Evolutionary conservation across 331 rosid species (phyloP), one percentile per base, ranked within the genome.

Genomic region (Rosa hybrid): DNA sequence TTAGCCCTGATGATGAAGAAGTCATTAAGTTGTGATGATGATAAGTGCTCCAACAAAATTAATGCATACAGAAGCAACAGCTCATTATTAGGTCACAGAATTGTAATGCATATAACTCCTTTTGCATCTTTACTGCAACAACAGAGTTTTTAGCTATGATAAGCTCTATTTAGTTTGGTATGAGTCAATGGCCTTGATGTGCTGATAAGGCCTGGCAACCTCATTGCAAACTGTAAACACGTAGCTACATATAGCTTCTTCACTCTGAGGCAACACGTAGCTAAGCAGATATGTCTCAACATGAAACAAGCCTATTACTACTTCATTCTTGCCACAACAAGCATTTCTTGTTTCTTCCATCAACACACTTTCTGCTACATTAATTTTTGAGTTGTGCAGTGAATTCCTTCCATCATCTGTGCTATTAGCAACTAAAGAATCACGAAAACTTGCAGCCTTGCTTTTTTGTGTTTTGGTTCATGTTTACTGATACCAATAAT

Each of bases 401-500:
- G 38, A 12, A 63, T 63, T 63, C 20, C 42, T 5, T 63, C 42
- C 3, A 6, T 63, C 34, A 21, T 59, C 34, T 23, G 13, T 11
- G 34, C 67, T 3, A 9, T 9, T 13, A 68, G 42, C 68, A 2
- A 10, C 21, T 78, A 53, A 7, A 53, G 25, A 57, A 62, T 72
- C 53, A 48, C 17, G 67, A 73, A 73, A 42, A 9, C 57, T 71
- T 34, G 5, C 49, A 20, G 34, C 42, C 65, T 34, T 53, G 62
- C 25, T 25, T 21, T 41, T 79, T 86, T 72, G 60, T 42, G 21
- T 68, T 68, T 56, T 82, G 45, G 46, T 30, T 68, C n/a, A 65
- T 50, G 14, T 84, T 67, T 42, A 45, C 77, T 77, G 74, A 63
- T 80, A 38, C 49, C 50, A 34, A n/a, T 57, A 25, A 56, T 79